phyloP scores from a whole-genome alignment of 1,284 basidiomycete genomes.

The Leccinum fallax region DNA sequence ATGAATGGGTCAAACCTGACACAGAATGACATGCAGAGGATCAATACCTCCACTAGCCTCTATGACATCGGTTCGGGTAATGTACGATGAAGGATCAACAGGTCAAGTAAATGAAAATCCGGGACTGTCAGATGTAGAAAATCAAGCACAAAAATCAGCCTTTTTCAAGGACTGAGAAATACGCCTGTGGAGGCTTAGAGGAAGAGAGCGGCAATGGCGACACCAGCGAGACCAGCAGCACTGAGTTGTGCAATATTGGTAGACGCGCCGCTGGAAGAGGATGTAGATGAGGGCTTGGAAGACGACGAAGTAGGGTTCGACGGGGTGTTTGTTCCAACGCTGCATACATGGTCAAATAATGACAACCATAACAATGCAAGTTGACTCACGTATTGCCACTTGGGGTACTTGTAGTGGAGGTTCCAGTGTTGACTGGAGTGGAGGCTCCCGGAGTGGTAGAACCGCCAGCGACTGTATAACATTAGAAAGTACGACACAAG shows the following conservation, averaged over 20 bases:
- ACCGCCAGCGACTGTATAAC: slow-evolving; percentile 20
- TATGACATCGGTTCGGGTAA: slow-evolving; percentile 13
- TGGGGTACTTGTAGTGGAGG: slow-evolving; percentile 5
- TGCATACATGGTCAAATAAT: slow-evolving; percentile 12
- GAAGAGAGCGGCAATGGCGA: slow-evolving; percentile 47
- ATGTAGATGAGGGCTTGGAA: slow-evolving; percentile 16
- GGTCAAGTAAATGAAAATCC: slow-evolving; percentile 10
- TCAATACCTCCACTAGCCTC: slow-evolving; percentile 3
- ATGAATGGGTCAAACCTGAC: background rate
- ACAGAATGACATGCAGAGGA: slow-evolving; percentile 1
- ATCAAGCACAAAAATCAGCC: slow-evolving; percentile 23
- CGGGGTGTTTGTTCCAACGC: background rate
- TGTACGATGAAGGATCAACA: slow-evolving; percentile 18
- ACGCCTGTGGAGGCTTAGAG: slow-evolving; percentile 17
- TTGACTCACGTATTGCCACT: slow-evolving; percentile 25
- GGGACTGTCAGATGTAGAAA: slow-evolving; percentile 14
- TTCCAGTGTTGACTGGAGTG: background rate
- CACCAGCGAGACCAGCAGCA: slow-evolving; percentile 49
- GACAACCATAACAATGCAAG: background rate
- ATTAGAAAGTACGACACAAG: slow-evolving; percentile 12
- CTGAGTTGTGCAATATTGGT: slow-evolving; percentile 40
- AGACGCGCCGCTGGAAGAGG: slow-evolving; percentile 30
- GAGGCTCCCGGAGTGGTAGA: slow-evolving; percentile 14
- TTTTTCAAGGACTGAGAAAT: slow-evolving; percentile 10
- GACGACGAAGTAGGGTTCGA: slow-evolving; percentile 13